These are phyloP conservation scores for Penicillium bovifimosum DNA, from an alignment of 495 filamentous ascomycete species.

Conservation along the genomic window DNA sequence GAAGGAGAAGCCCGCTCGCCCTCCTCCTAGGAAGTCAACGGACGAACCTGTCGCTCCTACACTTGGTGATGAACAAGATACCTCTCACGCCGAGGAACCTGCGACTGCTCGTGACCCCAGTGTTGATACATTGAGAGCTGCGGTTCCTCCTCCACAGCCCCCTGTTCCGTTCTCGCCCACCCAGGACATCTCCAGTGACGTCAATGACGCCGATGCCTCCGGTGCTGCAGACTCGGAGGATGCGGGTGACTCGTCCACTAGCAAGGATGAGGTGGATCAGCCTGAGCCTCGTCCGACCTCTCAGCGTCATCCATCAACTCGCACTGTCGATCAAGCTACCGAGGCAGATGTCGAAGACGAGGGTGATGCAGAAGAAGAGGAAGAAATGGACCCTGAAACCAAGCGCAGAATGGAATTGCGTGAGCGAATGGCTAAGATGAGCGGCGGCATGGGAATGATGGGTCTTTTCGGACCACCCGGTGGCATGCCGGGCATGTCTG, in stretches of 20 bases:
- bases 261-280: slow-evolving; percentile 63
- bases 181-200: slow-evolving; percentile 61
- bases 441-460: slow-evolving; percentile 94
- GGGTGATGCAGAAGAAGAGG: slow-evolving; percentile 73
- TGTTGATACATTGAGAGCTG: slow-evolving; percentile 48
- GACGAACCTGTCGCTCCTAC: slow-evolving; percentile 46
- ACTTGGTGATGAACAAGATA: slow-evolving; percentile 24
- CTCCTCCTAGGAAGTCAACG: slow-evolving; percentile 68
- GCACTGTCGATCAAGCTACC: slow-evolving; percentile 12
- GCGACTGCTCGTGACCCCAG: slow-evolving; percentile 46
- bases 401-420: slow-evolving; percentile 82
- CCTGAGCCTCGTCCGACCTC: slow-evolving; percentile 13
- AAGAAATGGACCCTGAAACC: slow-evolving; percentile 88
- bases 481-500: slow-evolving; percentile 53
- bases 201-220: slow-evolving; percentile 87
- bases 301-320: slow-evolving; percentile 16
- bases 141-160: slow-evolving; percentile 39
- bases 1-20: slow-evolving; percentile 83
- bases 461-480: slow-evolving; percentile 84
- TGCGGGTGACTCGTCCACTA: slow-evolving; percentile 67
- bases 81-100: slow-evolving; percentile 43
- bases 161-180: slow-evolving; percentile 39
- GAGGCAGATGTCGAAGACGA: slow-evolving; percentile 49
- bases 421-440: slow-evolving; percentile 97
- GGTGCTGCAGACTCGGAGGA: slow-evolving; percentile 83